Conservation (phyloP, 768 basidiomycete genomes). For the Sporobolomyces phaffii region DNA sequence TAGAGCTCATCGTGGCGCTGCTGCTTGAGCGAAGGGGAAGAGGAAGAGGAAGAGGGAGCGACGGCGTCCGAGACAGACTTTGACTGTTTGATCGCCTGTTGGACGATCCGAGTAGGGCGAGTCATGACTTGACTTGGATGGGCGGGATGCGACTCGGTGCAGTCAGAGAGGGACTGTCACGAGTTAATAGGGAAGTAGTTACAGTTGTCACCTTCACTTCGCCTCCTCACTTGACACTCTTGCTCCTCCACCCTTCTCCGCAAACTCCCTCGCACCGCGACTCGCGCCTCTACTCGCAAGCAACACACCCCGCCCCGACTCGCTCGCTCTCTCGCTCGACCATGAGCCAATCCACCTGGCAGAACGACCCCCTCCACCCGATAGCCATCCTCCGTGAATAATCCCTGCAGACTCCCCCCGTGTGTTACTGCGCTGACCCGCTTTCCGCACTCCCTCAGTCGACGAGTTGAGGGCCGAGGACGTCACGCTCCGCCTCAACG, state of each 20-base stretch:
- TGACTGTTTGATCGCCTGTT: neutral
- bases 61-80: neutral
- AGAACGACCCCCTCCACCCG: conserved; percentile 31
- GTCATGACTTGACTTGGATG: neutral
- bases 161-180: too few species aligned
- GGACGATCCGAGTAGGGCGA: neutral
- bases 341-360: conserved; percentile 7
- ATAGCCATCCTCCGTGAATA: conserved; percentile 39
- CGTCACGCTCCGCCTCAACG: conserved; percentile 88
- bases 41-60: neutral
- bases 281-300: neutral
- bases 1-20: conserved; percentile 10
- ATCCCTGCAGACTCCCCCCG: conserved; percentile 58
- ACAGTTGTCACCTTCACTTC: too few species aligned
- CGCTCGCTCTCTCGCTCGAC: neutral
- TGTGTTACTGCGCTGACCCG: neutral
- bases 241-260: too few species aligned
- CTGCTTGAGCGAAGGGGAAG: neutral
- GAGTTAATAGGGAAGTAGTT: too few species aligned
- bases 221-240: too few species aligned
- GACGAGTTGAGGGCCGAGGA: conserved; percentile 97
- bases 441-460: conserved; percentile 47
- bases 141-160: too few species aligned
- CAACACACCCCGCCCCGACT: neutral
- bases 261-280: conserved; percentile 46